Conservation (phyloP, 2,329 filamentous ascomycete genomes). For the Fusarium vanettenii region DNA sequence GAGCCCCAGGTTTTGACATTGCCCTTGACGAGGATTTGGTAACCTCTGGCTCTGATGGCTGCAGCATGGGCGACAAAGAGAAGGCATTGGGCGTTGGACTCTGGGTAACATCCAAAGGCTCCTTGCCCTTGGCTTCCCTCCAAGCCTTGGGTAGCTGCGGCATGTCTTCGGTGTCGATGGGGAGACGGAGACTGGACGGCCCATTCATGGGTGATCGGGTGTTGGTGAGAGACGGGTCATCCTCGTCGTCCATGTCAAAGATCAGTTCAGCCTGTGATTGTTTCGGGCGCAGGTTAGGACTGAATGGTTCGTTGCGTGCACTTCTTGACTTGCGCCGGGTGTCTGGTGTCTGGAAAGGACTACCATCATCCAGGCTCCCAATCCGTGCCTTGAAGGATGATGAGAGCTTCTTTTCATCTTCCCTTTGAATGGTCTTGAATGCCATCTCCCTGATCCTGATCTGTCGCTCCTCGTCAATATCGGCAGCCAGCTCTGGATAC, state of each 20-base stretch:
- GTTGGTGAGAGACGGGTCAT: constrained; percentile 47
- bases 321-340: constrained; percentile 61
- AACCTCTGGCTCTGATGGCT: constrained; percentile 9
- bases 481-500: constrained; percentile 70
- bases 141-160: constrained; percentile 47
- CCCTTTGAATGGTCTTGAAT: constrained; percentile 71
- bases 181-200: constrained; percentile 29
- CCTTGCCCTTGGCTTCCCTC: constrained; percentile 46
- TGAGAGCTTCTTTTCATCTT: constrained; percentile 72
- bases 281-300: constrained; percentile 75
- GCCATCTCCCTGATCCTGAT: constrained; percentile 81
- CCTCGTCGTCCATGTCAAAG: constrained; percentile 93
- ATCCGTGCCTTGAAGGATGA: constrained; percentile 70
- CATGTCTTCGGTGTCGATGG: constrained; percentile 44
- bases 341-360: constrained; percentile 55
- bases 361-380: constrained; percentile 74
- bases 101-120: constrained; percentile 19
- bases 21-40: constrained; percentile 1
- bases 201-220: constrained; percentile 41
- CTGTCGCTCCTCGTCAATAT: constrained; percentile 76
- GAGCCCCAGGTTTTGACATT: constrained; percentile 48
- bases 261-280: constrained; percentile 81
- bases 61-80: constrained; percentile 36
- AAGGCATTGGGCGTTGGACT: constrained; percentile 25
- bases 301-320: constrained; percentile 67